Conservation (phyloP, 2,329 filamentous ascomycete genomes). For the Trichophyton rubrum region DNA sequence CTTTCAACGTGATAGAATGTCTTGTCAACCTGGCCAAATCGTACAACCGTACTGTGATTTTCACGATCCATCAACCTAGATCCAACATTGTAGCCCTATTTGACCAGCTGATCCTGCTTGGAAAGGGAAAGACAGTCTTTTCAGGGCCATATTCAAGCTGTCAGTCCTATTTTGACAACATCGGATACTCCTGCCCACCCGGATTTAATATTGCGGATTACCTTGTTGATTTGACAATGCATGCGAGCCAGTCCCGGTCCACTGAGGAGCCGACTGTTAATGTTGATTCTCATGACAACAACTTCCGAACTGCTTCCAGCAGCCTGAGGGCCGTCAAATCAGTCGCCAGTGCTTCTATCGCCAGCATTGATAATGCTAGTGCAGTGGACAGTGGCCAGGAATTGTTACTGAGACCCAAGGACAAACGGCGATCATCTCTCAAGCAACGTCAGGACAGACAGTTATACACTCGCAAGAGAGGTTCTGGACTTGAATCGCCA, state of each 20-base stretch:
- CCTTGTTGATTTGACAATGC: slow-evolving; percentile 94
- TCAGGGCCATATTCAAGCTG: slow-evolving; percentile 82
- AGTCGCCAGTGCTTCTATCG: slow-evolving; percentile 68
- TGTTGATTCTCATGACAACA: slow-evolving; percentile 47
- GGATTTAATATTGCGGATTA: slow-evolving; percentile 99
- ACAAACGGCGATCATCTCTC: slow-evolving; percentile 65
- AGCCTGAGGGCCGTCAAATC: slow-evolving; percentile 84
- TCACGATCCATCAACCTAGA: slow-evolving; percentile 94
- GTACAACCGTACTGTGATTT: slow-evolving; percentile 93
- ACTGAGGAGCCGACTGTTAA: slow-evolving; percentile 47
- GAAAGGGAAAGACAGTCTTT: slow-evolving; percentile 80
- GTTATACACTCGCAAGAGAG: slow-evolving; percentile 73
- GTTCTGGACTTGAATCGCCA: slow-evolving; percentile 45
- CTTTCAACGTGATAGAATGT: slow-evolving; percentile 95
- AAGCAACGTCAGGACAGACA: slow-evolving; percentile 78
- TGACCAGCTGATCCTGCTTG: slow-evolving; percentile 81
- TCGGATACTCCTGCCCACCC: slow-evolving; percentile 85
- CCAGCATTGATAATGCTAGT: slow-evolving; percentile 52
- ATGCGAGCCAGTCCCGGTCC: slow-evolving; percentile 54
- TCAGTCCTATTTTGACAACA: slow-evolving; percentile 80
- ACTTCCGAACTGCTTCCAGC: slow-evolving; percentile 60
- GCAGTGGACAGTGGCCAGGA: slow-evolving; percentile 48
- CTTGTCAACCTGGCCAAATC: slow-evolving; percentile 88
- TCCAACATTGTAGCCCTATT: slow-evolving; percentile 98
- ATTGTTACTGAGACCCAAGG: slow-evolving; percentile 51